Evolutionary conservation across 306 rosid species (phyloP).

Genomic region (Argentina anserina): DNA sequence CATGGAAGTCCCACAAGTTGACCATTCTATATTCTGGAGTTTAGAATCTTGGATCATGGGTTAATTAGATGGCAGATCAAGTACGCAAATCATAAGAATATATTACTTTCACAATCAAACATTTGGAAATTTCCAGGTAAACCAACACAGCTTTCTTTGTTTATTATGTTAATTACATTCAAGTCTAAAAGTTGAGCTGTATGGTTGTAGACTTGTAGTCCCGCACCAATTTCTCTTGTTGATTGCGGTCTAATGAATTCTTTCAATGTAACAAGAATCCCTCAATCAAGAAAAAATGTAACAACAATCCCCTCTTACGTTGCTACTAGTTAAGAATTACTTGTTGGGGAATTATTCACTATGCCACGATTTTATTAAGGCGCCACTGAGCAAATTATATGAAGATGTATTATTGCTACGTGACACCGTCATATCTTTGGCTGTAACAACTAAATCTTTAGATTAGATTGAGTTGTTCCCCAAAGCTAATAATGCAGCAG

Average conservation of each 20-base stretch:
- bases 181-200: no score
- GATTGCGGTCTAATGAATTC: no score
- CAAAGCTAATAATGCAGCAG: not conserved
- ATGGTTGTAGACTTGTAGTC: no score
- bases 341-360: not conserved
- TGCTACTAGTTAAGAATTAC: not conserved
- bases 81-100: not conserved
- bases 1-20: not conserved
- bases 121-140: not conserved
- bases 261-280: no score
- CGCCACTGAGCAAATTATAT: not conserved
- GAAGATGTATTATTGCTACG: not conserved
- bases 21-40: not conserved
- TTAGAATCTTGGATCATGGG: slow-evolving; percentile 11
- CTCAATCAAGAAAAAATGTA: no score
- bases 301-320: no score
- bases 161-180: no score
- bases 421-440: not conserved
- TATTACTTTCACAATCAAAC: not conserved
- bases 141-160: not conserved
- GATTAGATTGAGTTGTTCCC: not conserved
- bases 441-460: not conserved
- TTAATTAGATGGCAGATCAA: not conserved
- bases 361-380: not conserved
- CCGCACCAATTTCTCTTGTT: no score